phyloP scores from a whole-genome alignment of 495 filamentous ascomycete species.

The Neurospora tetrasperma region DNA sequence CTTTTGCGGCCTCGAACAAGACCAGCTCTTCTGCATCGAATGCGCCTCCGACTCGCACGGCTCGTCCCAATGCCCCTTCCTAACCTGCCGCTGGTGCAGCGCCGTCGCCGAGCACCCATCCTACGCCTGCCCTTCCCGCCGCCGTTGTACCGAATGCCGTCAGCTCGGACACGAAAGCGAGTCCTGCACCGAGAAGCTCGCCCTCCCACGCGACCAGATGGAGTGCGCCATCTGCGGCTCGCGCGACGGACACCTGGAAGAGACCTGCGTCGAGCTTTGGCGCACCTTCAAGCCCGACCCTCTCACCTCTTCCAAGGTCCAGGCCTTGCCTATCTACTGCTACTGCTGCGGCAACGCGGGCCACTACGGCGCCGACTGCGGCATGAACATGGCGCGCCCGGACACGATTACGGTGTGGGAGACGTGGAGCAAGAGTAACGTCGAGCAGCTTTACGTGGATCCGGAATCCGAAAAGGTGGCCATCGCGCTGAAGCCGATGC shows the following conservation, averaged over 20 bases:
- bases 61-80: slow-evolving; percentile 20
- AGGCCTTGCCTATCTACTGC: slow-evolving; percentile 29
- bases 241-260: slow-evolving; percentile 19
- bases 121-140: slow-evolving; percentile 26
- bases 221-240: slow-evolving; percentile 29
- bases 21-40: slow-evolving; percentile 25
- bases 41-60: slow-evolving; percentile 29
- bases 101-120: slow-evolving; percentile 18
- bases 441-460: slow-evolving; percentile 26
- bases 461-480: slow-evolving; percentile 19
- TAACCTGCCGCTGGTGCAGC: slow-evolving; percentile 25
- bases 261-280: slow-evolving; percentile 27
- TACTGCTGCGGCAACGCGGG: slow-evolving; percentile 28
- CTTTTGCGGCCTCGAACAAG: slow-evolving; percentile 25
- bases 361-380: slow-evolving; percentile 32
- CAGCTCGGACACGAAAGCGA: slow-evolving; percentile 26
- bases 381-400: slow-evolving; percentile 4
- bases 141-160: slow-evolving; percentile 29
- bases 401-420: slow-evolving; percentile 8
- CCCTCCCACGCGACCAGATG: slow-evolving; percentile 18
- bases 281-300: slow-evolving; percentile 22
- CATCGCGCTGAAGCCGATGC: slow-evolving; percentile 13
- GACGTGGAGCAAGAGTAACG: slow-evolving; percentile 28
- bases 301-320: slow-evolving; percentile 22
- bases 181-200: slow-evolving; percentile 27